Conservation (phyloP, 768 basidiomycete species). For the Pleurotus giganteus region DNA sequence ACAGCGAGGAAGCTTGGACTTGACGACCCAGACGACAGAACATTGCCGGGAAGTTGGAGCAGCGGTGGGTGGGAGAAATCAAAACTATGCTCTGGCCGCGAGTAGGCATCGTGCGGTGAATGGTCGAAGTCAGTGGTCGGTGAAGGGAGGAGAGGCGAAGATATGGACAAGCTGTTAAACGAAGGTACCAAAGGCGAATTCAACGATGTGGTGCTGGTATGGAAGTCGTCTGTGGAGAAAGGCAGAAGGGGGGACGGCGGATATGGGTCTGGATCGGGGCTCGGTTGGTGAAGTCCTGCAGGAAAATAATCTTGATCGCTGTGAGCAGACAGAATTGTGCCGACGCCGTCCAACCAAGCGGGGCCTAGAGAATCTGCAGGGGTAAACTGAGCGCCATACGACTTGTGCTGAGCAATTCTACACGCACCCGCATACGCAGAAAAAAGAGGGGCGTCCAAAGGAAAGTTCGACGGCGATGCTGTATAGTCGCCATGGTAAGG, state of each 20-base stretch:
- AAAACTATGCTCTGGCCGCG: background rate
- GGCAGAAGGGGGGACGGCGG: conserved; percentile 5
- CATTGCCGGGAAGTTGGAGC: background rate
- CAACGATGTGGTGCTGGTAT: background rate
- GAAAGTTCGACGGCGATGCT: background rate
- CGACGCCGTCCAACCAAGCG: conserved; percentile 7
- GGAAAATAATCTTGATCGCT: conserved; percentile 1
- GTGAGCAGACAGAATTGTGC: conserved; percentile 1
- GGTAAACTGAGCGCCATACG: background rate
- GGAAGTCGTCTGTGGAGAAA: background rate
- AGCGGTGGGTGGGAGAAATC: background rate
- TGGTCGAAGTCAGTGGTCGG: conserved; percentile 1
- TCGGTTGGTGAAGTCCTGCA: background rate
- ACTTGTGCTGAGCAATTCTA: no score
- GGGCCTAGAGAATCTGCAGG: background rate
- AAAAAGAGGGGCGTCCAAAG: background rate
- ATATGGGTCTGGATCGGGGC: conserved; percentile 2
- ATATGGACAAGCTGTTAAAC: conserved; percentile 5
- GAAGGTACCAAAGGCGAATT: conserved; percentile 4
- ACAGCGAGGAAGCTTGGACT: conserved; percentile 6
- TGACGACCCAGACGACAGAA: conserved; percentile 3
- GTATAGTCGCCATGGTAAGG: background rate
- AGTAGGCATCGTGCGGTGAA: background rate
- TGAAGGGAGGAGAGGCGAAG: conserved; percentile 1
- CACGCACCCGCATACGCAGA: background rate